Percentiles rank a stretch among this genome's conserved stretches.
These are phyloP conservation scores for Nannizziopsis barbatae DNA, from an alignment of 2,329 filamentous ascomycete genomes.

Conservation along the genomic window DNA sequence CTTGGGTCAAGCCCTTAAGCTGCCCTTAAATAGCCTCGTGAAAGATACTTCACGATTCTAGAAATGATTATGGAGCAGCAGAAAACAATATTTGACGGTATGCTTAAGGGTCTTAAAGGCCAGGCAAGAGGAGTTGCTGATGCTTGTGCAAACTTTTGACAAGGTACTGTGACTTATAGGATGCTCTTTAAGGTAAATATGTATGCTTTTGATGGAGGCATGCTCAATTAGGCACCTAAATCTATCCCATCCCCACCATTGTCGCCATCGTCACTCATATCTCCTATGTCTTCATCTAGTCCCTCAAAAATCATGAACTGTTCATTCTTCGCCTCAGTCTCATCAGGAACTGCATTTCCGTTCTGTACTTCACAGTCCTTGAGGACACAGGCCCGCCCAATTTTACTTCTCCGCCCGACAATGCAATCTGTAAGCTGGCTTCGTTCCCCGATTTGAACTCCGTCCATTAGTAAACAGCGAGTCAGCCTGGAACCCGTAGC, in stretches of 20 bases:
- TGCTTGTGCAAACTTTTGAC: too few species aligned
- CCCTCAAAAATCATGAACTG: slow-evolving; percentile 49
- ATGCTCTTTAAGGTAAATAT: too few species aligned
- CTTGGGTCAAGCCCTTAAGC: too few species aligned
- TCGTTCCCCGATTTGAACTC: slow-evolving; percentile 70
- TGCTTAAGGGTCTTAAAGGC: too few species aligned
- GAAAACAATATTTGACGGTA: too few species aligned
- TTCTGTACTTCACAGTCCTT: slow-evolving; percentile 90
- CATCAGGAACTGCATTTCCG: slow-evolving; percentile 67
- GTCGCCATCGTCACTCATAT: slow-evolving; percentile 20
- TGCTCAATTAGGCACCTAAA: slow-evolving; percentile 7
- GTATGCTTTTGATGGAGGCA: too few species aligned
- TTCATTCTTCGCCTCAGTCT: slow-evolving; percentile 53
- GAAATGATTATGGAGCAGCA: too few species aligned
- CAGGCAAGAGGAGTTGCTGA: too few species aligned
- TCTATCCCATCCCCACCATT: slow-evolving; percentile 17
- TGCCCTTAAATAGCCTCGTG: too few species aligned
- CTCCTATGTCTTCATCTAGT: slow-evolving; percentile 31
- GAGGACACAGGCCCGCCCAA: slow-evolving; percentile 71
- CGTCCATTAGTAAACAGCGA: slow-evolving; percentile 89
- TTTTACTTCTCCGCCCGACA: slow-evolving; percentile 64
- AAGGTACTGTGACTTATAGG: too few species aligned
- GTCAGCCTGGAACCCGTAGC: slow-evolving; percentile 72
- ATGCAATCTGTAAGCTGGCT: slow-evolving; percentile 82
- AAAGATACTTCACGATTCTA: too few species aligned